Percentiles rank a stretch among this genome's conserved stretches.
Evolutionary conservation across 768 basidiomycete genomes (phyloP).

Genomic region (Serendipita sp.): DNA sequence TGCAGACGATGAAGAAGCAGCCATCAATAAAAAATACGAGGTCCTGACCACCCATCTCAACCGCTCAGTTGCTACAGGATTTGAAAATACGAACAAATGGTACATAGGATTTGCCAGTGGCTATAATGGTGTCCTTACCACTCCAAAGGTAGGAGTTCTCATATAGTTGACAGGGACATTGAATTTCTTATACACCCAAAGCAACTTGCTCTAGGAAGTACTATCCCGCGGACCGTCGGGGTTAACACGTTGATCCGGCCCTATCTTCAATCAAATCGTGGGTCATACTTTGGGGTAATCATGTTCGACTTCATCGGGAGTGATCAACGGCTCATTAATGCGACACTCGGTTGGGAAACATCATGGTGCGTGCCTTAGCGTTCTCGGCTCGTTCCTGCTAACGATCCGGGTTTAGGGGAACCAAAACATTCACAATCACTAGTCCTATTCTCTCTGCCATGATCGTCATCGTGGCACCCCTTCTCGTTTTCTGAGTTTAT

Average conservation of each 20-base stretch:
- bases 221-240: not conserved
- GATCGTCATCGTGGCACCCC: no score
- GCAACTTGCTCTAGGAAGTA: not conserved
- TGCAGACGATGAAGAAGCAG: slow-evolving; percentile 5
- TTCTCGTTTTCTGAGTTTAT: no score
- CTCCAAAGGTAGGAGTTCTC: not conserved
- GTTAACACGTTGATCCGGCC: not conserved
- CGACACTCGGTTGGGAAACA: not conserved
- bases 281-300: not conserved
- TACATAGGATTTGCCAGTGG: not conserved
- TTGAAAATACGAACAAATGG: not conserved
- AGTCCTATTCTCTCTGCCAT: no score
- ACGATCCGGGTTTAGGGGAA: no score
- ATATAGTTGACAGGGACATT: not conserved
- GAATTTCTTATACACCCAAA: not conserved
- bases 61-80: not conserved
- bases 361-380: not conserved
- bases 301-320: not conserved
- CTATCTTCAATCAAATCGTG: not conserved
- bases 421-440: no score
- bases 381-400: not conserved
- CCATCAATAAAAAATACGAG: slow-evolving; percentile 9
- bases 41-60: slow-evolving; percentile 9
- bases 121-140: not conserved
- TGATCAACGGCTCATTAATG: not conserved